Conservation (phyloP, 2,329 filamentous ascomycete genomes). For the Didymella glomerata region DNA sequence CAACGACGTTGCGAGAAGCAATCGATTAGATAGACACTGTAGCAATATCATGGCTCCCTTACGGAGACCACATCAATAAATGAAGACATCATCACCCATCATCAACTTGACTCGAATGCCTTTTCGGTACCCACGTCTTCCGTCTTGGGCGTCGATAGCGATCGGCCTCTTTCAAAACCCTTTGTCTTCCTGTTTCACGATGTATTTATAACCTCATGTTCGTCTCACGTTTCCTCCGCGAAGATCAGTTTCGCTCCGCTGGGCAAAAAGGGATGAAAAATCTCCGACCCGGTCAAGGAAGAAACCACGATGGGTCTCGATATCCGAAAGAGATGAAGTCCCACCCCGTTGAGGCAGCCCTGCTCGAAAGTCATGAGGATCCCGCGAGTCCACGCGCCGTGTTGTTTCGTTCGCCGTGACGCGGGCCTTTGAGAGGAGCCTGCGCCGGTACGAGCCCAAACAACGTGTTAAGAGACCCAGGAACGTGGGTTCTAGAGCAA, state of each 20-base stretch:
- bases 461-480: background rate
- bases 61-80: slow-evolving; percentile 6
- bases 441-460: background rate
- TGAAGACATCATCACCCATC: slow-evolving; percentile 1
- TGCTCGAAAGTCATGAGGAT: slow-evolving; percentile 5
- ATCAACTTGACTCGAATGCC: background rate
- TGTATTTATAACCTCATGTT: background rate
- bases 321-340: background rate
- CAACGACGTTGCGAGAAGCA: slow-evolving; percentile 7
- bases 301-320: background rate
- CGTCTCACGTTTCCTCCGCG: slow-evolving; percentile 4
- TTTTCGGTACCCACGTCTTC: background rate
- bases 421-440: background rate
- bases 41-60: slow-evolving; percentile 8
- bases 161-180: slow-evolving; percentile 1
- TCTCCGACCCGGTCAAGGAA: background rate
- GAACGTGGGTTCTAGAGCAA: slow-evolving; percentile 15
- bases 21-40: slow-evolving; percentile 15
- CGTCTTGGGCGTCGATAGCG: background rate
- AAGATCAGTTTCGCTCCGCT: slow-evolving; percentile 1
- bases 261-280: slow-evolving; percentile 2
- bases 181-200: slow-evolving; percentile 5
- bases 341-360: slow-evolving; percentile 2
- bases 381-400: slow-evolving; percentile 5
- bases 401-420: background rate